Conservation (phyloP, 768 basidiomycete species). For the Cyathus striatus region DNA sequence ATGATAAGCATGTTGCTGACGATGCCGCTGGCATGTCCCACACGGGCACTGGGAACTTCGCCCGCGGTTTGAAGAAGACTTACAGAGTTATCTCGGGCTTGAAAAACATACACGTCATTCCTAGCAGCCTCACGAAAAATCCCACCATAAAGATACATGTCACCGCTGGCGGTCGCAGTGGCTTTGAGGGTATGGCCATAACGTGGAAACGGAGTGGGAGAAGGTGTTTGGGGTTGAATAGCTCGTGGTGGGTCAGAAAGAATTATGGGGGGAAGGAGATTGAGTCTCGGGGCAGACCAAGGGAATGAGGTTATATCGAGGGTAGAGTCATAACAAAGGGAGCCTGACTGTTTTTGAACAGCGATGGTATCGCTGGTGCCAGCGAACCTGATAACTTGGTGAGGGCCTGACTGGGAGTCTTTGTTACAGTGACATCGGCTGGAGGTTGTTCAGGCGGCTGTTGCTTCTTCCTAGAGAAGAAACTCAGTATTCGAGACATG, state of each 20-base stretch:
- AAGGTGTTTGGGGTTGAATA: slow-evolving; percentile 59
- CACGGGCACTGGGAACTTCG: slow-evolving; percentile 81
- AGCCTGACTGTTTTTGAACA: slow-evolving; percentile 19
- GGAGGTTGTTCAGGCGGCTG: slow-evolving; percentile 39
- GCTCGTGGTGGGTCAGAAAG: slow-evolving; percentile 62
- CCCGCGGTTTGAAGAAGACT: slow-evolving; percentile 84
- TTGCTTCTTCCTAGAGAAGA: slow-evolving; percentile 88
- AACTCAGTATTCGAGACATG: slow-evolving; percentile 80
- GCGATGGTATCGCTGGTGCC: slow-evolving; percentile 20
- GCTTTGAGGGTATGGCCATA: slow-evolving; percentile 93
- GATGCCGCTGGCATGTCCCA: slow-evolving; percentile 95
- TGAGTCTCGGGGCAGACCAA: slow-evolving; percentile 75
- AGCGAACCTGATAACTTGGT: slow-evolving; percentile 42
- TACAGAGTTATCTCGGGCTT: slow-evolving; percentile 71
- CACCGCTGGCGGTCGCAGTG: slow-evolving; percentile 68
- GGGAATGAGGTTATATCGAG: slow-evolving; percentile 43
- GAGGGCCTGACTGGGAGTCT: slow-evolving; percentile 65
- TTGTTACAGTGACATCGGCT: slow-evolving; percentile 49
- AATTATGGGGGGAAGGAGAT: slow-evolving; percentile 61
- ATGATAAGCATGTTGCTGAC: slow-evolving; percentile 94
- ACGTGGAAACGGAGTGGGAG: slow-evolving; percentile 90
- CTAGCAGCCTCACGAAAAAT: slow-evolving; percentile 85
- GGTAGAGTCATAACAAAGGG: slow-evolving; percentile 19
- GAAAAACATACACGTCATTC: slow-evolving; percentile 93
- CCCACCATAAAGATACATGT: slow-evolving; percentile 95